Evolutionary conservation across 305 asterid genomes (phyloP), one percentile per base, ranked within the genome.

Genomic region (Plantago lanceolata): DNA sequence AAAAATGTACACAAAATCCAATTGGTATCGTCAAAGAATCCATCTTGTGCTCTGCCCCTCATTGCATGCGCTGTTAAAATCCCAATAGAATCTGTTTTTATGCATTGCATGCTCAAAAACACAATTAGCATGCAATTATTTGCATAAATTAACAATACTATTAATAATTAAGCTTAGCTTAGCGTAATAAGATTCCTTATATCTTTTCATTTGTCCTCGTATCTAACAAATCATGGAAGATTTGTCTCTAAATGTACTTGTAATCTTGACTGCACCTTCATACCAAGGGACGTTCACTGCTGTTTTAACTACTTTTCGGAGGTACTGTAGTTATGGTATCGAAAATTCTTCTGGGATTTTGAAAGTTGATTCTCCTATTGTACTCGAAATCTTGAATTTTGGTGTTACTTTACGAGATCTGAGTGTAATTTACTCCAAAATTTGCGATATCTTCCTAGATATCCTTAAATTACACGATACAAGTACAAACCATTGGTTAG

Each of bases 11-110:
- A 50, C 68, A 76, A 57, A 57, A 72, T 76, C 71, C 66, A 24
- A 59, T 62, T 64, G 40, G 69, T 70, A 26, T 37, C 56, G 65
- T 57, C 61, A 68, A 62, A 29, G 64, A 61, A 72, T 76, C 67
- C 29, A 72, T 67, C 73, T 66, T 63, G 75, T 69, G 73, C 61
- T 75, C 48, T 26, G 59, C 19, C n/a, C 11, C 40, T 57, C 29
- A 11, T 14, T 49, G 45, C 45, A 40, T 40, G 45, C 45, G 45
- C 45, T 40, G 45, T 40, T 40, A 40, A 40, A 40, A 40, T 40
- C 45, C 45, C 45, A 9, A 40, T 40, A 40, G 45, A 40, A 40
- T 40, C 45, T 40, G 13, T 40, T 40, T 9, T 40, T 9, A 40
- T n/a, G n/a, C 9, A 40, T 40, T 40, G 28, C 28, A 24, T 40